Base-by-base conservation (phyloP, 257 asterid species). In the Capsicum baccatum region DNA sequence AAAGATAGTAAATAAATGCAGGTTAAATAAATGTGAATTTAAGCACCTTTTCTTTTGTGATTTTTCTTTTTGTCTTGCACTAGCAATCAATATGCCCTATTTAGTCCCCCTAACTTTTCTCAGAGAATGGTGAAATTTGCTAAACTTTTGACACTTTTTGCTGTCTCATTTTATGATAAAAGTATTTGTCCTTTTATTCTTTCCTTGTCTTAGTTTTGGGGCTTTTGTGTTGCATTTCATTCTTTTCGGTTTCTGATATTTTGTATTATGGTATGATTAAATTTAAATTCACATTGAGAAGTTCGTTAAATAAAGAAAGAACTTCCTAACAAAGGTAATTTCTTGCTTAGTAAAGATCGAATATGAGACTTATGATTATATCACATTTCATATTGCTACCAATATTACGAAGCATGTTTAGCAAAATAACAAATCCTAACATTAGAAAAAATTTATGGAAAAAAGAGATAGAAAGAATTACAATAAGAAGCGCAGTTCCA, bases 81-180 rank as follows among this genome's bases (percentile, higher is more conserved):
- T 52, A 52, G 48, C 9, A 76, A 76, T 52, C 63, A 21, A 8
- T 76, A 52, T 52, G 81, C 81, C 26, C 64, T 8, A 76, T 76
- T 52, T 76, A 76, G 48, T 52, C 81, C 81, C 81, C 81, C 48
- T 21, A 76, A 26, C 81, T 76, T 76, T 76, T 74, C 44, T 76
- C 42, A 73, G 58, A 15, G 60, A 19, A 73, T 6, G 58, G 44
- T 73, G 59, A 73, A 73, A 19, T 48, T 47, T 26, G 6, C n/a
- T 0, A 2, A 2, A 52, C 64, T 52, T 76, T 52, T 76, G n/a
- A 52, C 14, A 76, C 48, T 26, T 76, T 52, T 26, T 52, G 63
- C 48, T 76, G 48, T 76, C 26, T 21, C 21, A 21, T 13, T 76
- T 21, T 76, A 76, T 26, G 81, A 76, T 76, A 12, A 76, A 76